Percentiles rank a stretch among this genome's conserved stretches.
Evolutionary conservation across 108 stramenopile species (phyloP).

Genomic region (Epithemia pelagica): DNA sequence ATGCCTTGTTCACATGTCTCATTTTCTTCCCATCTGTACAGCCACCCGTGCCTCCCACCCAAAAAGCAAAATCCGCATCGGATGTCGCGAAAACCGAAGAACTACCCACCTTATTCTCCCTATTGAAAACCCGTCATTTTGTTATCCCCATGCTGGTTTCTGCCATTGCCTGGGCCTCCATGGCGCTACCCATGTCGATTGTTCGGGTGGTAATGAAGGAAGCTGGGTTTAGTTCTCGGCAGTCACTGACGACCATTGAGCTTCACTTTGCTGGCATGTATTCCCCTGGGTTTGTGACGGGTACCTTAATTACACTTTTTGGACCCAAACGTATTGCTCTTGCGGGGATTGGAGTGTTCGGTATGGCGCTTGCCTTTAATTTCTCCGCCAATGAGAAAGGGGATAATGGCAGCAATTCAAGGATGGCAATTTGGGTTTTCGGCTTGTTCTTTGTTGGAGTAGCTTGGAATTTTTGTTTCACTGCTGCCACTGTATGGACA

Average conservation of each 20-base stretch:
- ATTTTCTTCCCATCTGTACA: not conserved
- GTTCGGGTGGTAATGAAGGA: constrained; percentile 37
- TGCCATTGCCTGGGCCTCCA: constrained; percentile 23
- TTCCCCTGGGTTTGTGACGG: constrained; percentile 35
- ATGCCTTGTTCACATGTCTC: not conserved
- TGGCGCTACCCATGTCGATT: constrained; percentile 41
- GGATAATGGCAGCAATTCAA: not conserved
- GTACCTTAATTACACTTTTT: constrained; percentile 16
- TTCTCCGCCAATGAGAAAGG: constrained; percentile 5
- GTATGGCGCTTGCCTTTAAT: constrained; percentile 10
- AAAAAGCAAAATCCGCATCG: not conserved
- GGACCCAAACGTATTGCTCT: constrained; percentile 9
- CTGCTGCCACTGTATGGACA: constrained; percentile 27
- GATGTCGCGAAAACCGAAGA: not conserved
- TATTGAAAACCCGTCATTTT: constrained; percentile 17
- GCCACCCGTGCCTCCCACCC: too few relatives aligned
- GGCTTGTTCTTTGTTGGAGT: constrained; percentile 34
- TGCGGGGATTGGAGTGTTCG: not conserved
- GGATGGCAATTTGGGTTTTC: constrained; percentile 16
- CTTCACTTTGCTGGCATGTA: constrained; percentile 45
- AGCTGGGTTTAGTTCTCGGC: constrained; percentile 23
- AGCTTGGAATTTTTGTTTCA: constrained; percentile 42
- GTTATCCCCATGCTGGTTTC: constrained; percentile 23
- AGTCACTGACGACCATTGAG: constrained; percentile 35
- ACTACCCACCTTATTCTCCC: not conserved